Base-by-base conservation (phyloP, 2,329 filamentous ascomycete species). In the Fusarium pilosicola region DNA sequence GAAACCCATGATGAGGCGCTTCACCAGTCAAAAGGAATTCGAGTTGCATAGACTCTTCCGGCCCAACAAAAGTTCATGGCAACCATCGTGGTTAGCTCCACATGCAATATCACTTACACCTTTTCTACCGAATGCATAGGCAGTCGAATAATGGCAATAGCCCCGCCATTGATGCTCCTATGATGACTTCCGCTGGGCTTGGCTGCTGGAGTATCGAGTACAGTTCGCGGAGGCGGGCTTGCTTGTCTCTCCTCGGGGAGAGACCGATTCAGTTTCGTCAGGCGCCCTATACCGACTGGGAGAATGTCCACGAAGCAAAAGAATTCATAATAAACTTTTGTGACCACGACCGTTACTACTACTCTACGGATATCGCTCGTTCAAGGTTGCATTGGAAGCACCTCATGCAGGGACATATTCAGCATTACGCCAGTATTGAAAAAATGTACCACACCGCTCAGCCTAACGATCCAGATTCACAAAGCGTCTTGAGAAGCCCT, bases 341-440 rank as follows among this genome's bases (percentile, higher is more conserved):
- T 34, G 39, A 45, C 28, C 36, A 22, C 59, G 30, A 49, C 54
- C 44, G 46, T 63, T 72, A 24, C 49, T 67, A 20, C 36, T 54
- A 56, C 42, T 59, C 32, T 49, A 34, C 41, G 26, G 44, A 36
- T 46, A 60, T 51, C 49, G 42, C 22, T 60, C 45, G 34, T 65
- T 48, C 46, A 57, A 69, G 59, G 71, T 74, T 69, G 44, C 62
- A 74, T 42, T 41, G 51, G 51, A 44, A 55, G 44, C 68, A 36
- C 60, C 56, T 72, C 56, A 74, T 74, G 71, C 71, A 74, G 68
- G 71, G 71, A 74, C 71, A 72, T 65, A 60, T 26, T 46, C 46
- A 45, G 51, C 54, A 68, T 63, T 54, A 55, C 70, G 60, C 48
- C 54, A 57, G 34, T 64, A 38, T 52, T 44, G 51, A 32, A 41